Evolutionary conservation across 352 stramenopile species (phyloP).

Genomic region (Phytophthora megakarya): DNA sequence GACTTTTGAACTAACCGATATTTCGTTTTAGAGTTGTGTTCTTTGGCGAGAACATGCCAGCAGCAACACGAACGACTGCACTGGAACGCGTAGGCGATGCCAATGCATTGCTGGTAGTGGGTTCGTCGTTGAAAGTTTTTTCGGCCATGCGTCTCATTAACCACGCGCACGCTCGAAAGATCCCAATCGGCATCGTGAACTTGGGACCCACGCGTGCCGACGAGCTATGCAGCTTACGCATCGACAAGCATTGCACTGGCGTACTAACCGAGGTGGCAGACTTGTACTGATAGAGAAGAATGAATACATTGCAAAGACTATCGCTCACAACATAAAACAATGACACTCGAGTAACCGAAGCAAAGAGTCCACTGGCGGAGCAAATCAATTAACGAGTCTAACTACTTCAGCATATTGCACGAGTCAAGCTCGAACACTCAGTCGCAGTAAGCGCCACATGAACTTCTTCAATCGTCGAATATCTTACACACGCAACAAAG

Average conservation of each 20-base stretch:
- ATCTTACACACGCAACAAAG: constrained; percentile 41
- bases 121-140: constrained; percentile 94
- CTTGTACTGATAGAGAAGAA: constrained; percentile 32
- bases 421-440: too few relatives aligned
- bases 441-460: constrained; percentile 27
- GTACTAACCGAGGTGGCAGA: constrained; percentile 53
- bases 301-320: too few relatives aligned
- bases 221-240: constrained; percentile 71
- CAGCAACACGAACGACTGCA: constrained; percentile 67
- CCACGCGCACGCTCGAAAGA: constrained; percentile 61
- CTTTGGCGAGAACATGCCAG: constrained; percentile 96
- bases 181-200: constrained; percentile 89
- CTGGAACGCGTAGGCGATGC: constrained; percentile 76
- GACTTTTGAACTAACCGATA: neutral
- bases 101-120: constrained; percentile 92
- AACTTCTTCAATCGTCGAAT: constrained; percentile 34
- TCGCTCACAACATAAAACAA: constrained; percentile 15
- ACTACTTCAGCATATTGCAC: too few relatives aligned
- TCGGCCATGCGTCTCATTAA: constrained; percentile 94
- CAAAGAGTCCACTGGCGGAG: constrained; percentile 16
- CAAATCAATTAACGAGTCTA: constrained; percentile 29
- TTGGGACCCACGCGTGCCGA: constrained; percentile 88
- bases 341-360: constrained; percentile 13
- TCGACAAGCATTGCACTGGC: constrained; percentile 63
- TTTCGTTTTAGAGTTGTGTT: constrained; percentile 90